phyloP scores from a whole-genome alignment of 169 alveolate genomes.

The Cryptosporidium tyzzeri region DNA sequence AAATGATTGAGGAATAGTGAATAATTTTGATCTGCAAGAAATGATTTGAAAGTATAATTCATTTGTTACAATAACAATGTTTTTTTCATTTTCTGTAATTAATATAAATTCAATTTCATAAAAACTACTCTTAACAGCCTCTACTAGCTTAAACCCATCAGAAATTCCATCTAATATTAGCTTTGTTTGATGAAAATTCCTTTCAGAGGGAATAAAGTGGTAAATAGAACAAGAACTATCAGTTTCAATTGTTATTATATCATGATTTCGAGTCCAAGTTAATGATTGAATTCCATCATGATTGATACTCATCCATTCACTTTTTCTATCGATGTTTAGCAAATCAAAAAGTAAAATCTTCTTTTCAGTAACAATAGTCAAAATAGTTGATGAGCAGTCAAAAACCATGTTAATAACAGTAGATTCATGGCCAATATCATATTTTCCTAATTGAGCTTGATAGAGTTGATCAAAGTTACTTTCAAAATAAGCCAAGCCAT shows the following conservation, averaged over 20 bases:
- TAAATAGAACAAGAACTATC: constrained; percentile 26
- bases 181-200: neutral
- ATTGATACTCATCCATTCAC: constrained; percentile 22
- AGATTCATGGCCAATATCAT: neutral
- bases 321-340: neutral
- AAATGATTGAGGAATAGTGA: constrained; percentile 32
- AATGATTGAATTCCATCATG: constrained; percentile 19
- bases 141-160: constrained; percentile 5
- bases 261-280: constrained; percentile 43
- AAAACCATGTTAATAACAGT: constrained; percentile 6
- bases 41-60: constrained; percentile 16
- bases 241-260: constrained; percentile 32
- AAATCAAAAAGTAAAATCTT: constrained; percentile 31
- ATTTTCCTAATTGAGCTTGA: neutral
- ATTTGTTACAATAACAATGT: constrained; percentile 12
- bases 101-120: constrained; percentile 24
- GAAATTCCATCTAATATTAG: neutral
- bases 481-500: constrained; percentile 15
- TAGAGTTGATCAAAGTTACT: neutral
- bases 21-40: neutral
- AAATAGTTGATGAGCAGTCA: constrained; percentile 44
- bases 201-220: neutral
- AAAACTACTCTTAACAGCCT: neutral
- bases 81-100: constrained; percentile 3
- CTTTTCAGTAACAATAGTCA: constrained; percentile 2